Percentiles rank a stretch among this genome's conserved stretches.
These are phyloP conservation scores for Ophiostoma novo-ulmi DNA, from an alignment of 2,329 filamentous ascomycete species.

Conservation along the genomic window DNA sequence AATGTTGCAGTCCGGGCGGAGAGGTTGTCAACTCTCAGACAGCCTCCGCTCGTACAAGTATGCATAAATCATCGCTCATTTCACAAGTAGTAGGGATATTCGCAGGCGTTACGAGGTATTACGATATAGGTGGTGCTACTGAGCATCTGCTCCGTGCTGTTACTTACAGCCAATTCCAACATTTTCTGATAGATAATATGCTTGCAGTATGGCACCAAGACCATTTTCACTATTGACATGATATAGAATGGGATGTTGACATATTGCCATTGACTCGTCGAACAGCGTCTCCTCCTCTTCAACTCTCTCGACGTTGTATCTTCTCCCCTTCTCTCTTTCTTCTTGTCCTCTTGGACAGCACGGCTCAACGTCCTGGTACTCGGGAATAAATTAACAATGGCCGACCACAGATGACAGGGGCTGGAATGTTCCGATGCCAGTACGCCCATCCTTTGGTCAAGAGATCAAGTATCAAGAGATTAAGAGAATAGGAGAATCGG, in stretches of 20 bases:
- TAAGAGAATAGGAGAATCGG: background rate
- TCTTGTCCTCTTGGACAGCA: background rate
- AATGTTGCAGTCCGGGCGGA: background rate
- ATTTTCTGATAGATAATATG: no score
- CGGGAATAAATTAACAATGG: background rate
- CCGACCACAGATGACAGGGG: background rate
- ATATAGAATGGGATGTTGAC: background rate
- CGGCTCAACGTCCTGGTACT: background rate
- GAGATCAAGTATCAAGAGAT: background rate
- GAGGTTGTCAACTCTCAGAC: background rate
- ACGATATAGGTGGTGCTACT: background rate
- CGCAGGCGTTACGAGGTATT: background rate
- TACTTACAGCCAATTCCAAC: background rate
- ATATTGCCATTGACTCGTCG: background rate
- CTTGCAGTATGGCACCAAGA: background rate
- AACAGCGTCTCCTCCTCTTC: background rate
- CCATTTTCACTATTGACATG: background rate
- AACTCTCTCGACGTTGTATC: background rate
- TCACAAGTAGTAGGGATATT: background rate
- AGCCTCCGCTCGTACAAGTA: background rate
- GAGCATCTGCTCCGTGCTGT: background rate
- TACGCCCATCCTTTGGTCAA: background rate
- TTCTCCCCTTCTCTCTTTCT: background rate
- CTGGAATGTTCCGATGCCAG: background rate
- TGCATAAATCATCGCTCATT: background rate